Percentiles rank a stretch among this genome's conserved stretches.
Conservation (phyloP, 2,329 filamentous ascomycete genomes). For the Xylaria multiplex region DNA sequence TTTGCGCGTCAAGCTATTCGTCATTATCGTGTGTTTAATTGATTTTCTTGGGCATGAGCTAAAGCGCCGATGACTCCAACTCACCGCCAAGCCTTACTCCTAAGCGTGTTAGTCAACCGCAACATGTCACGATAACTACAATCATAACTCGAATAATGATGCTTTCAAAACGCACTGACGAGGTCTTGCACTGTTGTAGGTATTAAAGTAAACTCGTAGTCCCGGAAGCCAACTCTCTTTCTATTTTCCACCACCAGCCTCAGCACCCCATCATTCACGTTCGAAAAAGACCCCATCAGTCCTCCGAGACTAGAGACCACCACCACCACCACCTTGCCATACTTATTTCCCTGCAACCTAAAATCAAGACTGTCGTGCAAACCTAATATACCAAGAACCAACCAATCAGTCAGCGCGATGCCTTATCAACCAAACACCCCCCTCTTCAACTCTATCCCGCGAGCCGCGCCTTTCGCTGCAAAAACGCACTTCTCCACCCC, state of each 20-base stretch:
- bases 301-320: background rate
- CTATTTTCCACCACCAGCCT: background rate
- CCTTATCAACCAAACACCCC: background rate
- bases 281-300: no score
- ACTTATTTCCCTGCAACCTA: no score
- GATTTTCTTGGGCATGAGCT: background rate
- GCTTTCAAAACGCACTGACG: background rate
- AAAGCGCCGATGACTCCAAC: background rate
- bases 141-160: constrained; percentile 3
- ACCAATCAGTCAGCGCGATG: background rate
- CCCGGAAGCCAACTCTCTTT: background rate
- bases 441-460: constrained; percentile 8
- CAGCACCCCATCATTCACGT: background rate
- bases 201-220: constrained; percentile 5
- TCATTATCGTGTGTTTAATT: background rate
- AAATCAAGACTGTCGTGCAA: background rate
- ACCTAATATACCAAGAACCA: background rate
- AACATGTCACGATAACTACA: constrained; percentile 1
- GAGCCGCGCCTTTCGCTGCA: background rate
- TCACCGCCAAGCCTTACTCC: constrained; percentile 29
- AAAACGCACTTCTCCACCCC: constrained; percentile 11
- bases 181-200: background rate
- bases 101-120: constrained; percentile 24
- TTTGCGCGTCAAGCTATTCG: background rate
- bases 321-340: background rate